Evolutionary conservation across 352 stramenopile genomes (phyloP), one percentile per base, ranked within the genome.

Genomic region (Lagenidium giganteum): DNA sequence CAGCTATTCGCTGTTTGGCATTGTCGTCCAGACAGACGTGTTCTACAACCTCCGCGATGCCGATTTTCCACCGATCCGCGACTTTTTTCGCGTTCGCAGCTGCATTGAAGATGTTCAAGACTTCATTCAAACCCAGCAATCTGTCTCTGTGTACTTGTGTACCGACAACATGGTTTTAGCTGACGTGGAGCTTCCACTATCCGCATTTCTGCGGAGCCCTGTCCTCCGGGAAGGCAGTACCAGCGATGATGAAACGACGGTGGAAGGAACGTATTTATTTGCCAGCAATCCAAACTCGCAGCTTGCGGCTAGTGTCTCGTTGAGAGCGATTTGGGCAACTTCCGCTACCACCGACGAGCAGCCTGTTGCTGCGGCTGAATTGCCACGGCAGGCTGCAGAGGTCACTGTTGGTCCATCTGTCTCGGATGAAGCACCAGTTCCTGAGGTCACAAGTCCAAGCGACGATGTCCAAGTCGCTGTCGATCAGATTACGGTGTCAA

Each of bases 1-100:
- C 28, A 88, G 75, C 38, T 93, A 93, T 42, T 89, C 78, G 20
- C 59, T 93, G 4, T 93, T 93, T 40, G 78, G 84, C 26, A 65
- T 93, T 12, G 70, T 93, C 13, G 77, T 93, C 7, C 81, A 88
- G 39, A 93, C 76, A 0, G 78, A 91, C 34, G 61, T 90, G 20
- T 93, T 93, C 23, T 58, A 68, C 36, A 67, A 84, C 39, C 52
- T 91, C 5, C 49, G 64, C 4, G 24, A 44, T 8, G 59, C 73
- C 3, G 64, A 83, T 23, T 93, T 93, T 45, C 54, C 67, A 9
- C 47, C 74, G 3, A 87, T 93, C 33, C 74, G 70, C 13, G 79
- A 90, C 42, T 81, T 56, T 36, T 93, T 93, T 28, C 74, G 78
- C 5, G 57, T 91, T 26, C 54, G 64, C 39, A 85, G 64, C 38